phyloP scores from a whole-genome alignment of 495 filamentous ascomycete genomes.

The Margaritispora aquatica region DNA sequence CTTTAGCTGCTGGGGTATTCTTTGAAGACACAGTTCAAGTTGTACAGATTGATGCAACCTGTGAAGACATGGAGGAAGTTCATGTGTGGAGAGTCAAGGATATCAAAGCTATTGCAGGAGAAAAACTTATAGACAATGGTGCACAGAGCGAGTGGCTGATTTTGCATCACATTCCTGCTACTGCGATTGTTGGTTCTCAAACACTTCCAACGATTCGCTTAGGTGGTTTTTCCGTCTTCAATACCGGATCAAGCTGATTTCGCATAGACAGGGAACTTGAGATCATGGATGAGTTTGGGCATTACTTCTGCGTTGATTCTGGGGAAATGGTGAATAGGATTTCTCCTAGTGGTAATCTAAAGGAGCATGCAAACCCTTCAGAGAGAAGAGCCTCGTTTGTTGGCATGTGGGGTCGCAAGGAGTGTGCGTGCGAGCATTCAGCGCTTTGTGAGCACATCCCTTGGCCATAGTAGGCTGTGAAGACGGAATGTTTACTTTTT shows the following conservation, averaged over 20 bases:
- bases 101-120: not conserved
- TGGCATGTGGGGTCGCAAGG: no score
- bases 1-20: not conserved
- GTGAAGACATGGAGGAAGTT: not conserved
- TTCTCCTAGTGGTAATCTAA: no score
- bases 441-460: no score
- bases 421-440: no score
- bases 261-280: no score
- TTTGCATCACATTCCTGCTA: not conserved
- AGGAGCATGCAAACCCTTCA: no score
- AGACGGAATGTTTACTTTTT: no score
- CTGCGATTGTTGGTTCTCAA: not conserved
- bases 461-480: no score
- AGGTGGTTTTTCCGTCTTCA: not conserved
- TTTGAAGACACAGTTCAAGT: not conserved
- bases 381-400: no score
- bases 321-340: no score
- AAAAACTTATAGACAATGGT: not conserved
- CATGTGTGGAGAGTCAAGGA: not conserved
- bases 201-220: not conserved
- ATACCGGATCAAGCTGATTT: not conserved
- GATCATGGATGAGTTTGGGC: no score
- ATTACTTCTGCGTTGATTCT: no score
- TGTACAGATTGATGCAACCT: not conserved
- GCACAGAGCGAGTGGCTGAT: not conserved